Conservation (phyloP, 139 green algal species). For the Diplosphaera chodatii region DNA sequence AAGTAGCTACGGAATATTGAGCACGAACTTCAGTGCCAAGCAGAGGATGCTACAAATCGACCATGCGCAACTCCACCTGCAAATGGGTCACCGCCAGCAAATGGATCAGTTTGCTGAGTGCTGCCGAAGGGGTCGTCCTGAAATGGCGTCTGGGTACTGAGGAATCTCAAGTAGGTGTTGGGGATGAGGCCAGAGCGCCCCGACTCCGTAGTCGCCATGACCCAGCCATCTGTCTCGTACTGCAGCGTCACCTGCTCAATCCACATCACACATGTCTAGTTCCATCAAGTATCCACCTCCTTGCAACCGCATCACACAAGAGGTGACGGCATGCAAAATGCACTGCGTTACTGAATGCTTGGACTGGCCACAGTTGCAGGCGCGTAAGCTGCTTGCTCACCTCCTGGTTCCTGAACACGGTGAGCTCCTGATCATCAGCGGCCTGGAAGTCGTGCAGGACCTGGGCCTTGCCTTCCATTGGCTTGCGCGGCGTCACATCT, state of each 20-base stretch:
- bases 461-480: background rate
- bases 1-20: no score
- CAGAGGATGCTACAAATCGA: no score
- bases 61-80: background rate
- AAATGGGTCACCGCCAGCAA: background rate
- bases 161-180: background rate
- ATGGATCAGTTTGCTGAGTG: background rate
- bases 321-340: no score
- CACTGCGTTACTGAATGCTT: no score
- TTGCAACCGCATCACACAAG: no score
- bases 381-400: background rate
- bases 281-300: no score
- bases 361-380: no score
- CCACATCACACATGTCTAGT: no score
- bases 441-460: background rate
- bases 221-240: background rate
- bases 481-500: constrained; percentile 1
- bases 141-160: background rate
- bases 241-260: background rate
- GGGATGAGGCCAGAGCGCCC: background rate
- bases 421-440: background rate
- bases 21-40: no score
- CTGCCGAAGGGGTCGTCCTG: background rate
- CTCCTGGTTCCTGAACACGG: background rate
- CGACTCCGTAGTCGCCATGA: background rate